Base-by-base conservation (phyloP, 768 basidiomycete species). In the Kwoniella sp. region DNA sequence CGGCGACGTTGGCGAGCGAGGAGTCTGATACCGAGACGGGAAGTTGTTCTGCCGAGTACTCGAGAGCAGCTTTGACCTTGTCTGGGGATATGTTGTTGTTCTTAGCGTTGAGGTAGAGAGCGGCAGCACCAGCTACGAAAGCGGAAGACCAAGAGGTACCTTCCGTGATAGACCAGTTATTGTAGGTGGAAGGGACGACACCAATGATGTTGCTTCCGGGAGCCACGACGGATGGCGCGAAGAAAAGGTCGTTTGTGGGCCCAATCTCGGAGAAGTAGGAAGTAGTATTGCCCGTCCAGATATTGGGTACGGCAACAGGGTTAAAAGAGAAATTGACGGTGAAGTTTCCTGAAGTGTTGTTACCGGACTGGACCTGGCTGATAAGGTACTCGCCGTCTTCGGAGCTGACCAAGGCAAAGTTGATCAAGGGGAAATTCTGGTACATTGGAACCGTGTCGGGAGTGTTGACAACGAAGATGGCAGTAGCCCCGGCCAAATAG, bases 191-290 rank as follows among this genome's bases (percentile, higher is more conserved):
- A 21, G 76, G 72, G 13, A 69, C 26, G 29, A 75, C 53, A 19
- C 65, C 65, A 27, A 75, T 63, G 55, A 77, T 60, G 62, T 70
- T 66, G 37, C 63, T 60, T 29, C 85, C 85, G 0, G 85, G 85
- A 5, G 85, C 83, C 27, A 85, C 80, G 55, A 86, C 72, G 12
- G 85, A 81, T 10, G 86, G 85, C 58, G 85, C 85, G 82, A 77
- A 33, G 63, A 65, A 77, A 51, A 78, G 36, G 69, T 88, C 86
- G 70, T 86, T 84, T 3, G 85, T 82, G 1, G 87, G 87, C 1
- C 87, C 87, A 60, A 84, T 86, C 54, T 83, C 83, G 36, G 85
- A 83, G 77, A 86, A 86, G 21, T 77, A 72, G 1, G 85, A 86
- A 21, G 86, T 83, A 47, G 86, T 81, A 13, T 87, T 87, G 19